These are phyloP conservation scores for Pseudoturritis turrita DNA, from an alignment of 345 rosid genomes.

Conservation along the genomic window DNA sequence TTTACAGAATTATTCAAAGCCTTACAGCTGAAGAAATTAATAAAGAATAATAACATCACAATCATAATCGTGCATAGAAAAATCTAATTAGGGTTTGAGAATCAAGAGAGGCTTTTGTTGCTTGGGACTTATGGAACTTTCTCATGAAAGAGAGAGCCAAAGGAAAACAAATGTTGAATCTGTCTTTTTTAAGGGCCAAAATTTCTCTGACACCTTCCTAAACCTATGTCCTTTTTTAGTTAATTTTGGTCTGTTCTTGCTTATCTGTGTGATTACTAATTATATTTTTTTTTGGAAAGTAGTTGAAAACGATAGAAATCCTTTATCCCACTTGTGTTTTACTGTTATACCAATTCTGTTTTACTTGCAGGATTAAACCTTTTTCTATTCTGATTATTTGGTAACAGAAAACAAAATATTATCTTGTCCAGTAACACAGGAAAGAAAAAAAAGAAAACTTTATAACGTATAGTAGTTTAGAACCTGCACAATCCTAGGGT, in stretches of 20 bases:
- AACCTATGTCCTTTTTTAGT: conserved; percentile 19
- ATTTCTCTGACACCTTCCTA: not conserved
- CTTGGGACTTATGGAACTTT: conserved; percentile 38
- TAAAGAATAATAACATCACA: conserved; percentile 6
- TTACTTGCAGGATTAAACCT: not conserved
- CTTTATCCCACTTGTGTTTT: not conserved
- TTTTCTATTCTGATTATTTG: conserved; percentile 3
- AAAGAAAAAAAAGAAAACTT: not conserved
- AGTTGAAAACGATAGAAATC: conserved; percentile 7
- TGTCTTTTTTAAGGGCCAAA: conserved; percentile 31
- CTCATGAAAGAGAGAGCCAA: conserved; percentile 45
- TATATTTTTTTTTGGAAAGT: not conserved
- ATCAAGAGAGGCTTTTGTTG: not conserved
- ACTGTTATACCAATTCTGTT: conserved; percentile 28
- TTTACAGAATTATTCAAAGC: conserved; percentile 26
- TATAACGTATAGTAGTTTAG: not conserved
- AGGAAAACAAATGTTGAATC: conserved; percentile 8
- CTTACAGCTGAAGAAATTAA: conserved; percentile 9
- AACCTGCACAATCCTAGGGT: not conserved
- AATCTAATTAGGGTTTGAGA: conserved; percentile 19
- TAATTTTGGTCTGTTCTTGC: not conserved
- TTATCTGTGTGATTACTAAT: conserved; percentile 24
- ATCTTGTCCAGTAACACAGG: not conserved
- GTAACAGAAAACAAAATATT: not conserved
- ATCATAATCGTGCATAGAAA: conserved; percentile 20